These are phyloP conservation scores for Nematodospora valgi DNA, from an alignment of 805 yeast species.

Conservation along the genomic window DNA sequence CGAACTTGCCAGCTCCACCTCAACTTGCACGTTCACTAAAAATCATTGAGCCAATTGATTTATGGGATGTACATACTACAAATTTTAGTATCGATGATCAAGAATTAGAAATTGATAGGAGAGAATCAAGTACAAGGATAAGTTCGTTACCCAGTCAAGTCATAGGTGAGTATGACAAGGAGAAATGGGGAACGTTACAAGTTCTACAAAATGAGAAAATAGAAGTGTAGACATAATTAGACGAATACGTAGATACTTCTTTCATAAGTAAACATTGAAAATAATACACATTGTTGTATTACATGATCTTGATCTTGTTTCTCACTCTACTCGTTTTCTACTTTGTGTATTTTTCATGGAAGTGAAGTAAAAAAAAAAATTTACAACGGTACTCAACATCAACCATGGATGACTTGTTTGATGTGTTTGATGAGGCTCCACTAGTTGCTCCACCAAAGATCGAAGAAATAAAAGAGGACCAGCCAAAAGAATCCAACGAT, in stretches of 20 bases:
- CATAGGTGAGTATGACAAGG: constrained; percentile 62
- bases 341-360: not conserved
- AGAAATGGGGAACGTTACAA: constrained; percentile 59
- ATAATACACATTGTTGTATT: too few species aligned
- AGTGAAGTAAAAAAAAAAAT: constrained; percentile 5
- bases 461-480: constrained; percentile 19
- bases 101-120: not conserved
- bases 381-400: not conserved
- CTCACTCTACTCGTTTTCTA: too few species aligned
- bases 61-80: constrained; percentile 27
- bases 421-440: constrained; percentile 59
- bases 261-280: too few species aligned
- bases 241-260: too few species aligned
- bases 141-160: constrained; percentile 53
- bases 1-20: constrained; percentile 6
- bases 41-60: constrained; percentile 9
- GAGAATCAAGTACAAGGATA: constrained; percentile 25
- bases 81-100: constrained; percentile 28
- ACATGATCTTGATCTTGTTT: not conserved
- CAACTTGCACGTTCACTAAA: not conserved
- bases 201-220: constrained; percentile 16
- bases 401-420: constrained; percentile 51
- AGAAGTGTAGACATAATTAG: not conserved
- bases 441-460: constrained; percentile 25
- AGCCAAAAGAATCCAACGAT: constrained; percentile 1